phyloP scores from a whole-genome alignment of 768 basidiomycete species.

The Rubroboletus pulcherrimus region DNA sequence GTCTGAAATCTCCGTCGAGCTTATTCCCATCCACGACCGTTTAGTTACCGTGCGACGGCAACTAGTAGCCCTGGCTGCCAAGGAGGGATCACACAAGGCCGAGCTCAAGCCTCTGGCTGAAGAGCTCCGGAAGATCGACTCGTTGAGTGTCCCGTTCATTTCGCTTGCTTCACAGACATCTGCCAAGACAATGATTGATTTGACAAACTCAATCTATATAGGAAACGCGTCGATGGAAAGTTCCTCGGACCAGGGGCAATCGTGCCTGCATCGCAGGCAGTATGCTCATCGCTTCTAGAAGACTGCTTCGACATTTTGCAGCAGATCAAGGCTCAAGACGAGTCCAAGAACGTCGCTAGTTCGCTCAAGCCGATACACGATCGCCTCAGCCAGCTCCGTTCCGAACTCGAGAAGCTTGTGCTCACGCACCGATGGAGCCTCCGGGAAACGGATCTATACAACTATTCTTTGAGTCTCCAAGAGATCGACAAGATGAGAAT shows the following conservation, averaged over 20 bases:
- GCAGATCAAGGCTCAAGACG: constrained; percentile 92
- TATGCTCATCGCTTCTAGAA: constrained; percentile 89
- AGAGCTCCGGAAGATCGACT: constrained; percentile 93
- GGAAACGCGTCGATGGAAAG: constrained; percentile 93
- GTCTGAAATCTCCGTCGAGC: constrained; percentile 83
- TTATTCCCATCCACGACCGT: constrained; percentile 86
- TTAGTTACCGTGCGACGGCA: constrained; percentile 86
- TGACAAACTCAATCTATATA: constrained; percentile 27
- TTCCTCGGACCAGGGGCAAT: constrained; percentile 89
- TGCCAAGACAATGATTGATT: constrained; percentile 13
- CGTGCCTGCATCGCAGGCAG: constrained; percentile 87
- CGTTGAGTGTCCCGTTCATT: constrained; percentile 62
- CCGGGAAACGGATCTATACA: constrained; percentile 90
- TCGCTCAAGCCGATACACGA: constrained; percentile 92
- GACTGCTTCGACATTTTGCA: constrained; percentile 95
- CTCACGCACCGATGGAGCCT: constrained; percentile 97
- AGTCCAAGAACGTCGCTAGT: constrained; percentile 80
- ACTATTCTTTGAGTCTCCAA: constrained; percentile 87
- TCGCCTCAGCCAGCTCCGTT: constrained; percentile 77
- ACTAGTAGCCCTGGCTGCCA: constrained; percentile 83
- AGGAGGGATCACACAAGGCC: constrained; percentile 77
- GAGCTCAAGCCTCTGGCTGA: constrained; percentile 89
- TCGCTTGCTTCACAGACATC: constrained; percentile 13
- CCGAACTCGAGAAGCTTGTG: constrained; percentile 86
- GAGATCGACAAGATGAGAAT: constrained; percentile 98